A percentile compares a stretch with the other conserved stretches of the same genome.
phyloP scores from a whole-genome alignment of 1,284 basidiomycete species.

The Sanguinoderma infundibulare region DNA sequence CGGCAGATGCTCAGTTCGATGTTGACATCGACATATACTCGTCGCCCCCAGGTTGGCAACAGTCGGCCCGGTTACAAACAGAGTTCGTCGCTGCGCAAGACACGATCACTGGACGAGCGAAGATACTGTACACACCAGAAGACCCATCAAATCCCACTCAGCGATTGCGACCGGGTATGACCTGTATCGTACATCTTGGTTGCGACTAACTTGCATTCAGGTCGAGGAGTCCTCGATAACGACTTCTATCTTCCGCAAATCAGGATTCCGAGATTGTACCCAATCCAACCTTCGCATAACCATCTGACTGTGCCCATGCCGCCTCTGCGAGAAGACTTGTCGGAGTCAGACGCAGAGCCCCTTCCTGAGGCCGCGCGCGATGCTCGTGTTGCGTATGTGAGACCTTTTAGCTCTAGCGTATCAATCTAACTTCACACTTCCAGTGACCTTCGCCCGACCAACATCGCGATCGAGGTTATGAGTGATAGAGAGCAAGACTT shows the following conservation, averaged over 20 bases:
- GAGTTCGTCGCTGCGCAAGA: constrained; percentile 80
- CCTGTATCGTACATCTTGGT: constrained; percentile 17
- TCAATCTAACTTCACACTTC: neutral
- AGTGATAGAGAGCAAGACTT: constrained; percentile 55
- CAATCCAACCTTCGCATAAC: constrained; percentile 5
- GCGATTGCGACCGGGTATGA: constrained; percentile 25
- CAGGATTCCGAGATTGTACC: constrained; percentile 37
- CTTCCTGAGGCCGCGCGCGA: constrained; percentile 68
- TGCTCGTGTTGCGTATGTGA: constrained; percentile 64
- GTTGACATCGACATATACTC: constrained; percentile 71
- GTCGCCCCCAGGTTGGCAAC: constrained; percentile 62
- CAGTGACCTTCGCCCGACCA: constrained; percentile 58
- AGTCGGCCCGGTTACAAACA: constrained; percentile 57
- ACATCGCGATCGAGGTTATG: constrained; percentile 32
- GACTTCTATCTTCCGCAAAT: constrained; percentile 64
- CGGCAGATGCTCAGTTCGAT: constrained; percentile 59
- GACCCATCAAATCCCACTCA: constrained; percentile 16
- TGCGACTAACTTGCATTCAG: constrained; percentile 29
- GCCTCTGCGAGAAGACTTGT: constrained; percentile 31
- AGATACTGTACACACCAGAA: constrained; percentile 51
- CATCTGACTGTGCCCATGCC: constrained; percentile 7
- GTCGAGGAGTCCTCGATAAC: constrained; percentile 44
- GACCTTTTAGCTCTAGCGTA: neutral
- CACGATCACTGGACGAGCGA: constrained; percentile 63
- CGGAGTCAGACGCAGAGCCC: constrained; percentile 70